Evolutionary conservation across 2,329 filamentous ascomycete species (phyloP).

Genomic region (Cadophora malorum): DNA sequence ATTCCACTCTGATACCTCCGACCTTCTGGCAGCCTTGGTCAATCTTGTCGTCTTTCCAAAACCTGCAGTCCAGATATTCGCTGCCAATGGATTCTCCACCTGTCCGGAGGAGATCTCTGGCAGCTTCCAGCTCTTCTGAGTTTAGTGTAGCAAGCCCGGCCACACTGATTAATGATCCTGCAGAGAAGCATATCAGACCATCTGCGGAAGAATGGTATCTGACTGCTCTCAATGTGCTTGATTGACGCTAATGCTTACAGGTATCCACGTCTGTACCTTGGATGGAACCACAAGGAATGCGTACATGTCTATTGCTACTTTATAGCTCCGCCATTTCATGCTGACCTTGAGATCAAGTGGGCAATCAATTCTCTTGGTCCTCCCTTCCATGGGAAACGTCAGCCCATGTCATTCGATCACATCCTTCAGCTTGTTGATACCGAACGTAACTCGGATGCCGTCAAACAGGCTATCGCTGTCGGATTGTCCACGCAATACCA

Average conservation of each 20-base stretch:
- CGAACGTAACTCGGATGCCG: not conserved
- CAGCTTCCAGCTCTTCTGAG: not conserved
- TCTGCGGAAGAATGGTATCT: conserved; percentile 6
- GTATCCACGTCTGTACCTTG: conserved; percentile 6
- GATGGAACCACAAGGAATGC: conserved; percentile 9
- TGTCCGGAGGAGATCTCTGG: not conserved
- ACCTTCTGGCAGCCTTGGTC: not conserved
- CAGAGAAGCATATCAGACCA: not conserved
- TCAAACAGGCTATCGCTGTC: not conserved
- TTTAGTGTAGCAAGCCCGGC: not conserved
- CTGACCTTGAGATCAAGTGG: not conserved
- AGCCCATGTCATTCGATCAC: not conserved
- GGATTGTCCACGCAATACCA: not conserved
- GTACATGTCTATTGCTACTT: conserved; percentile 9
- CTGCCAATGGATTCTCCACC: not conserved
- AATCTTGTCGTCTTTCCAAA: not conserved
- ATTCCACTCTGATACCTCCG: not conserved
- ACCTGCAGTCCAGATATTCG: not conserved
- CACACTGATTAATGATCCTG: not conserved
- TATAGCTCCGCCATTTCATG: not conserved
- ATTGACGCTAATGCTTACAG: not conserved
- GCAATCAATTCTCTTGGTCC: not conserved
- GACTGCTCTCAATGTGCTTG: not conserved
- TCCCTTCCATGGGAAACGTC: not conserved
- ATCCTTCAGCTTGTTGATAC: conserved; percentile 1